A percentile compares a stretch with the other conserved stretches of the same genome.
phyloP scores from a whole-genome alignment of 2,329 filamentous ascomycete genomes.

The Chalaropsis thielavioides region DNA sequence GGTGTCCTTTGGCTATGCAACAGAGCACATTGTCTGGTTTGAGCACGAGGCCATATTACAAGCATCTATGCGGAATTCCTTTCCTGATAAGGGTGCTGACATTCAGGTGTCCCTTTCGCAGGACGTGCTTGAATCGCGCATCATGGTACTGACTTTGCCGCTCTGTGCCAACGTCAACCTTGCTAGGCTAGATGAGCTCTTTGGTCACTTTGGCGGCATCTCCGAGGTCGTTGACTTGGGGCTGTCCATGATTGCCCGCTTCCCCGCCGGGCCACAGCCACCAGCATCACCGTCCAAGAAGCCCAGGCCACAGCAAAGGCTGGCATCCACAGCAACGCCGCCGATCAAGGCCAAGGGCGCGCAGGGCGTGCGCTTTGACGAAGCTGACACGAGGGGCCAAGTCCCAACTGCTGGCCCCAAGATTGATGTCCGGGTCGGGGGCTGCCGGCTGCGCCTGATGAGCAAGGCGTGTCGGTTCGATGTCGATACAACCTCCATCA shows the following conservation, averaged over 20 bases:
- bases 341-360: slow-evolving; percentile 39
- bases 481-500: slow-evolving; percentile 67
- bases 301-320: neutral
- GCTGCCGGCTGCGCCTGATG: slow-evolving; percentile 59
- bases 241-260: slow-evolving; percentile 63
- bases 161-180: slow-evolving; percentile 64
- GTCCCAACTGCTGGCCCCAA: slow-evolving; percentile 37
- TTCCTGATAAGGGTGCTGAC: slow-evolving; percentile 43
- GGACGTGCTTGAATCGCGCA: slow-evolving; percentile 31
- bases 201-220: slow-evolving; percentile 78
- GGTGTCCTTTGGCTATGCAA: slow-evolving; percentile 46
- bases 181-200: slow-evolving; percentile 67
- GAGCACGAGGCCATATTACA: slow-evolving; percentile 43
- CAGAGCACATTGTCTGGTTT: slow-evolving; percentile 50
- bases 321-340: slow-evolving; percentile 22
- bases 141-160: slow-evolving; percentile 62
- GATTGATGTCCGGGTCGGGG: slow-evolving; percentile 61
- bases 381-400: slow-evolving; percentile 34
- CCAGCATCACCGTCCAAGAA: neutral
- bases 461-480: slow-evolving; percentile 63
- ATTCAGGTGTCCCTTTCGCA: slow-evolving; percentile 39
- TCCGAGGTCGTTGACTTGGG: slow-evolving; percentile 84
- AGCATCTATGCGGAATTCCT: slow-evolving; percentile 44
- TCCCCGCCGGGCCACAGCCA: slow-evolving; percentile 32
- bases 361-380: slow-evolving; percentile 44